Base-by-base conservation (phyloP, 2,329 filamentous ascomycete genomes). In the Aspergillus sp. region DNA sequence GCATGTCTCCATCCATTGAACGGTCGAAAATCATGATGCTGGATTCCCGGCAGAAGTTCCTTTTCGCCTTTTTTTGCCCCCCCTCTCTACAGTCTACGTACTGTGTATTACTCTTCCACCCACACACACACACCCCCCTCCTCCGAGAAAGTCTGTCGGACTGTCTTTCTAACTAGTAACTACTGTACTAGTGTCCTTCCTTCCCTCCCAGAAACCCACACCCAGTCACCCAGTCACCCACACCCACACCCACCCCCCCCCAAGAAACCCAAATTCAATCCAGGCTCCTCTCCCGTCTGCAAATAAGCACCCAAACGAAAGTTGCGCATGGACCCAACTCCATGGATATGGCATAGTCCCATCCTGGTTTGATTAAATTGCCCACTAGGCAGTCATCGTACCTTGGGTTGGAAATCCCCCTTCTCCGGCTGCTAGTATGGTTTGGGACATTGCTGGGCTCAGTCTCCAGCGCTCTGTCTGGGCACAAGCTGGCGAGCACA, bases 11-110 rank as follows among this genome's bases (percentile, higher is more conserved):
- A 38, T 53, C 49, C 49, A 21, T 21, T 36, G 57, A 36, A 59
- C 57, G 41, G 50, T 54, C 49, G 50, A 59, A 54, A 42, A 58
- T 58, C 55, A 36, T 58, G 48, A 42, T 52, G 49, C 41, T 47
- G 38, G 27, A 32, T 38, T 30, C 27, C 32, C 38, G 19, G 36
- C 38, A 27, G 19, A 25, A 11, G 25, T 41, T 42, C 36, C 38
- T 17, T 41, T 41, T 8, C 32, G 15, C 25, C 8, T 21, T 13
- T 36, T 36, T 36, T 36, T 36, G 11, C 11, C 13, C 54, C 27
- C 17, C 52, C 10, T 30, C 10, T 11, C 25, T 27, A 27, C 6
- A 27, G 25, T 30, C 27, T 30, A 30, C 27, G 27, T 5, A 30
- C 27, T 27, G 25, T 27, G 25, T 27, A 27, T 27, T 27, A 27